These are phyloP conservation scores for Dendryphion nanum DNA, from an alignment of 2,329 filamentous ascomycete species.

Conservation along the genomic window DNA sequence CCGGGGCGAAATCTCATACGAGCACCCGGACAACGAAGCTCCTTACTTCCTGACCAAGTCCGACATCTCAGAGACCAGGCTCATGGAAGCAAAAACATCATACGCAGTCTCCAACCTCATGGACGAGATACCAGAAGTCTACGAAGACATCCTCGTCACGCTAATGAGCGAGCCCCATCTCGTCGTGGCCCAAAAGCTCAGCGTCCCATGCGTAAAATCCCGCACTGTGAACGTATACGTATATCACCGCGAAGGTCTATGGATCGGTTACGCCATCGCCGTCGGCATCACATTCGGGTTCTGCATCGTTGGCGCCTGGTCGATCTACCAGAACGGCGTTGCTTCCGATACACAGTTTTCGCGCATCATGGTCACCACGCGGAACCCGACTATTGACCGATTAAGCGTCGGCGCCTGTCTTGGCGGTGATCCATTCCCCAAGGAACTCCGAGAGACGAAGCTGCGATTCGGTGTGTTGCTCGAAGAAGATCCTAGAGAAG, in stretches of 20 bases:
- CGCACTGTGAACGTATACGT: slow-evolving; percentile 27
- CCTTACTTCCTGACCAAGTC: slow-evolving; percentile 29
- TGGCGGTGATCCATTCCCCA: slow-evolving; percentile 41
- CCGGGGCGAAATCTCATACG: slow-evolving; percentile 27
- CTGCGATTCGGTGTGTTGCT: slow-evolving; percentile 41
- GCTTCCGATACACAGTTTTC: slow-evolving; percentile 36
- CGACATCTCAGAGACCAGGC: slow-evolving; percentile 34
- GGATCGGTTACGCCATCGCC: slow-evolving; percentile 38
- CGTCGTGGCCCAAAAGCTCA: slow-evolving; percentile 18
- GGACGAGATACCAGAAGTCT: slow-evolving; percentile 27
- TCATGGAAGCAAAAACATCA: slow-evolving; percentile 26
- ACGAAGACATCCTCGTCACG: slow-evolving; percentile 39
- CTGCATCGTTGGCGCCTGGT: slow-evolving; percentile 30
- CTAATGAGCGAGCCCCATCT: slow-evolving; percentile 34
- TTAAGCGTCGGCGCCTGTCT: slow-evolving; percentile 41
- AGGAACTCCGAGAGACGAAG: slow-evolving; percentile 37
- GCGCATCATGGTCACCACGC: slow-evolving; percentile 38
- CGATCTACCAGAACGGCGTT: slow-evolving; percentile 36
- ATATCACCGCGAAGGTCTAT: slow-evolving; percentile 30
- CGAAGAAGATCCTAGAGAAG: slow-evolving; percentile 33
- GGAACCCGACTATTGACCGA: slow-evolving; percentile 39
- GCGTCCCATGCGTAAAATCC: slow-evolving; percentile 26
- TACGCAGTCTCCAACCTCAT: slow-evolving; percentile 30
- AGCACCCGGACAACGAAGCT: too few relatives aligned
- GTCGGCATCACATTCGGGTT: slow-evolving; percentile 27